Evolutionary conservation across 345 rosid species (phyloP), one percentile per base, ranked within the genome.

Genomic region (Stellera chamaejasme): DNA sequence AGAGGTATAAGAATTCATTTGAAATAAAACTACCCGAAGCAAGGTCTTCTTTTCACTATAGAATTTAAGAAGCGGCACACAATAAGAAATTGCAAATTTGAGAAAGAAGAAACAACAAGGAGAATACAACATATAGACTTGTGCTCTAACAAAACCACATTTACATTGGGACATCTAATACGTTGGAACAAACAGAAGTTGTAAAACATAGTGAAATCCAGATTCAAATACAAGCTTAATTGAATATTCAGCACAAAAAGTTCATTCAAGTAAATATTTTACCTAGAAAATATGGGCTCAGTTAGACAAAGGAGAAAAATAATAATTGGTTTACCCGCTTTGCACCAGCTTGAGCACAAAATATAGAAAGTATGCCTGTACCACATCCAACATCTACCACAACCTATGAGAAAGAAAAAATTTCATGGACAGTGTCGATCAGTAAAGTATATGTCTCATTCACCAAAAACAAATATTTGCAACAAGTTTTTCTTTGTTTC

Each of bases 371-470:
- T 69, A 93, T 89, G 64, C 97, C 96, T 11, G 99, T 93, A 55
- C 99, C 99, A 66, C 99, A 93, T 59, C 99, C 99, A 80, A 93
- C 99, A 74, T 93, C 97, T 52, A 93, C 77, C 50, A 93, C 99
- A 66, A 93, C 97, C 99, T 93, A 76, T 25, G 55, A 10, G 62
- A 19, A 67, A 41, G 44, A 44, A 19, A 19, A 19, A 19, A 19
- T 19, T 52, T 7, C 58, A 68, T 42, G 68, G 48, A 23, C 10
- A 55, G 56, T 62, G 49, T 67, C 43, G 59, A 72, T 61, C 56
- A 54, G 45, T 55, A 13, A 23, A 58, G 46, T 60, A 39, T 48
- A 59, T 41, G 9, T 32, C 39, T 32, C 39, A 32, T 32, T 32
- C 9, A 32, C 9, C 39, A 32, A 32, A 44, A 14, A 19, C 56